Percentiles rank a stretch among this genome's conserved stretches.
phyloP scores from a whole-genome alignment of 345 rosid species.

The Brassica rapa region DNA sequence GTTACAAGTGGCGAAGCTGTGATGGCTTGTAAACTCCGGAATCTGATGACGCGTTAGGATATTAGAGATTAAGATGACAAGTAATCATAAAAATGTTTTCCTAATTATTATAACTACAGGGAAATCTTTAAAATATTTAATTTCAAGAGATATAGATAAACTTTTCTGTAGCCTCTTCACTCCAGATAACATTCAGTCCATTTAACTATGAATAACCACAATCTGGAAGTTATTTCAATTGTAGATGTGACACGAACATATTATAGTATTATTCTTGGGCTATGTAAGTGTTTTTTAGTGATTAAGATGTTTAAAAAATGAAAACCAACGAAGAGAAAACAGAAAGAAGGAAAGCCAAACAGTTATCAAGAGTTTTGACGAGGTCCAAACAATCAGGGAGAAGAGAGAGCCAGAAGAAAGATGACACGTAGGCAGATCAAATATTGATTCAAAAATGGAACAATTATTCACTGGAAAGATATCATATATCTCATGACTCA shows the following conservation, averaged over 20 bases:
- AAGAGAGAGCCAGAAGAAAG: conserved; percentile 10
- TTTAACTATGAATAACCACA: background rate
- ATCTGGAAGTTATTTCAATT: background rate
- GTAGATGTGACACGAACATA: background rate
- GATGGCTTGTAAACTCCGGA: conserved; percentile 16
- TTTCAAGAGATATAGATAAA: background rate
- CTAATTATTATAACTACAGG: background rate
- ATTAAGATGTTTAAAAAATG: background rate
- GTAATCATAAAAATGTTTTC: conserved; percentile 10
- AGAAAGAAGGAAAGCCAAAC: background rate
- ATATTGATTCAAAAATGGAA: conserved; percentile 4
- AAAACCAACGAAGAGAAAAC: background rate
- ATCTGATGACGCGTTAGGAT: conserved; percentile 6
- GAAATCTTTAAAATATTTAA: background rate
- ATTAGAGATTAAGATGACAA: conserved; percentile 22
- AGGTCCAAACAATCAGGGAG: conserved; percentile 27
- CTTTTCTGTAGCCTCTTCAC: background rate
- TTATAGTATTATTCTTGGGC: background rate
- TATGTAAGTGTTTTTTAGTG: background rate
- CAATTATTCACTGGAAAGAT: background rate
- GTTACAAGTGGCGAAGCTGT: conserved; percentile 30
- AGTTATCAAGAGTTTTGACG: conserved; percentile 19
- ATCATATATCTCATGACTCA: conserved; percentile 10
- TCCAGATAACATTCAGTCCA: background rate
- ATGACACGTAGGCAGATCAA: conserved; percentile 14